phyloP scores from a whole-genome alignment of 1,284 basidiomycete genomes.

The Trichosporon sp. region DNA sequence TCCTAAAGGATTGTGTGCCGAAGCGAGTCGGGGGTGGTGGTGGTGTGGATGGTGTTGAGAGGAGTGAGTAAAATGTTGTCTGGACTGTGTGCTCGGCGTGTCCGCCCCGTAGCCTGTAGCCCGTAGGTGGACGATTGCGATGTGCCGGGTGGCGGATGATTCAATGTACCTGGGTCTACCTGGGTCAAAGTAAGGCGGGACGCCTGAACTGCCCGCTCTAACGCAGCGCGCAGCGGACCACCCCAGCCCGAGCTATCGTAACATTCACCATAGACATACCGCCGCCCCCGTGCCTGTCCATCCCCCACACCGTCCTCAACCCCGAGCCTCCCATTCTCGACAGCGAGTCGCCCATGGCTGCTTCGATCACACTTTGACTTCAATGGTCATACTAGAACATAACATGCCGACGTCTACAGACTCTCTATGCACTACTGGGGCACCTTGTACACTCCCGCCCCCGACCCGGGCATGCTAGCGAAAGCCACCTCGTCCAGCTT shows the following conservation, averaged over 20 bases:
- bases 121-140: neutral
- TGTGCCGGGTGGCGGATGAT: constrained; percentile 1
- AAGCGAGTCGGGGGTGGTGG: neutral
- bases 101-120: neutral
- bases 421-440: neutral
- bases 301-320: too few relatives aligned
- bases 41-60: neutral
- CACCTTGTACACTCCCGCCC: constrained; percentile 67
- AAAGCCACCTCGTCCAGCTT: constrained; percentile 71
- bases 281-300: too few relatives aligned
- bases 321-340: too few relatives aligned
- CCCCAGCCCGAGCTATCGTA: neutral
- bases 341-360: too few relatives aligned
- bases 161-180: neutral
- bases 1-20: neutral
- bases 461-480: constrained; percentile 79
- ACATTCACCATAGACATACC: neutral
- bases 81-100: neutral
- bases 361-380: too few relatives aligned
- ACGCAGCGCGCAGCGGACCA: neutral
- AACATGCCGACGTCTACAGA: neutral
- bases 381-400: neutral
- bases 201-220: neutral
- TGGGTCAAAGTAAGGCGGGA: neutral
- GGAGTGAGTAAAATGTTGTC: neutral